A percentile compares a stretch with the other conserved stretches of the same genome.
Conservation (phyloP, 768 basidiomycete species). For the Leccinum barrowsii region DNA sequence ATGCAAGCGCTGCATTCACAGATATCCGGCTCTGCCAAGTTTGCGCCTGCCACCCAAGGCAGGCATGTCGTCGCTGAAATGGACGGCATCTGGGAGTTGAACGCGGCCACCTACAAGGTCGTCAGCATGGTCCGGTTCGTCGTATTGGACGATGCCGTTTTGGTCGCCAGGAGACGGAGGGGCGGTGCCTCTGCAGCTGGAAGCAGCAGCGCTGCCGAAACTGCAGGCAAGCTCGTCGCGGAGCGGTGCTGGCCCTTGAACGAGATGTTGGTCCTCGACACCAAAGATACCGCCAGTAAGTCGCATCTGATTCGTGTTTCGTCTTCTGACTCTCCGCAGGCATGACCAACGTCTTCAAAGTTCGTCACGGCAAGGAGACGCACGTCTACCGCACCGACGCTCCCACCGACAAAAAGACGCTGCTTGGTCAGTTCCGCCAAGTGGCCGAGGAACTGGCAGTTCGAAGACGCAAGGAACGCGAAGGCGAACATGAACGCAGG, state of each 20-base stretch:
- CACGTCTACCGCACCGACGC: conserved; percentile 89
- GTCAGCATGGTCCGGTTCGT: conserved; percentile 87
- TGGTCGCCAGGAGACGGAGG: conserved; percentile 78
- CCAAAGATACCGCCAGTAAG: conserved; percentile 90
- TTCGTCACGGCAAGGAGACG: conserved; percentile 89
- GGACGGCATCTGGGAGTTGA: conserved; percentile 77
- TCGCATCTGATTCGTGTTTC: neutral
- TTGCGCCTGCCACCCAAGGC: conserved; percentile 86
- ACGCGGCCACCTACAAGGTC: conserved; percentile 93
- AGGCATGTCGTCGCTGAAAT: conserved; percentile 88
- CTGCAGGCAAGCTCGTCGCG: conserved; percentile 76
- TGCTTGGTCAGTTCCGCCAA: conserved; percentile 83
- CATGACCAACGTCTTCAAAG: conserved; percentile 97
- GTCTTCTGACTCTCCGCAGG: conserved; percentile 32
- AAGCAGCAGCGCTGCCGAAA: conserved; percentile 55
- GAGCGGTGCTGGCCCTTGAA: conserved; percentile 91
- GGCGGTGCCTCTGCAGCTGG: conserved; percentile 57
- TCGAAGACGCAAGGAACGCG: conserved; percentile 88
- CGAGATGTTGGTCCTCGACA: conserved; percentile 93
- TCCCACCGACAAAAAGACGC: conserved; percentile 77
- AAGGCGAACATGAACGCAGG: conserved; percentile 87
- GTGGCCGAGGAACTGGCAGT: conserved; percentile 89
- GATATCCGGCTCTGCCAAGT: conserved; percentile 94
- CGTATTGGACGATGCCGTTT: conserved; percentile 84
- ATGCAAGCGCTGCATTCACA: conserved; percentile 86